These are phyloP conservation scores for Cercospora janseana DNA, from an alignment of 2,329 filamentous ascomycete species.

Conservation along the genomic window DNA sequence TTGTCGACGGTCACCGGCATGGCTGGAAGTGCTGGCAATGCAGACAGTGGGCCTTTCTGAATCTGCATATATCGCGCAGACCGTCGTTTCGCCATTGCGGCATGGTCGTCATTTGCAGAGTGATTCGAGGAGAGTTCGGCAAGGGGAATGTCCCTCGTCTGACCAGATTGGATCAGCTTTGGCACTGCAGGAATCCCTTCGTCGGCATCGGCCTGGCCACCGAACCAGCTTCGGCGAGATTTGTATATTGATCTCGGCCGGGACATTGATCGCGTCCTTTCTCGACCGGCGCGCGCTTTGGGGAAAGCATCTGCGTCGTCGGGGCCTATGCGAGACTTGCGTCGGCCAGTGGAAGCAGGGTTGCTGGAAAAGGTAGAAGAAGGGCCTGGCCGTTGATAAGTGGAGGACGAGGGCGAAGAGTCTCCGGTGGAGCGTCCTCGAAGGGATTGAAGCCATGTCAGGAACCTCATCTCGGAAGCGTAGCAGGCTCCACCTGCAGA, in stretches of 20 bases:
- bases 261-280: slow-evolving; percentile 14
- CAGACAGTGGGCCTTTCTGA: slow-evolving; percentile 10
- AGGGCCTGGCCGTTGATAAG: slow-evolving; percentile 9
- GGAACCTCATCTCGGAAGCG: slow-evolving; percentile 5
- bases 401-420: background rate
- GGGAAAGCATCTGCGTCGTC: background rate
- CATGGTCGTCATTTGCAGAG: background rate
- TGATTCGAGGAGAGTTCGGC: background rate
- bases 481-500: background rate
- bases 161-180: slow-evolving; percentile 13
- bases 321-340: background rate
- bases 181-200: slow-evolving; percentile 28
- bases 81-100: background rate
- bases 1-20: slow-evolving; percentile 17
- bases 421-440: slow-evolving; percentile 7
- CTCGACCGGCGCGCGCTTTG: slow-evolving; percentile 11
- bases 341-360: background rate
- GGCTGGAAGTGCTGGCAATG: slow-evolving; percentile 21
- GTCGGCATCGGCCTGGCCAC: slow-evolving; percentile 22
- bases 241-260: slow-evolving; percentile 16
- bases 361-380: slow-evolving; percentile 3
- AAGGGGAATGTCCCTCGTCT: slow-evolving; percentile 8
- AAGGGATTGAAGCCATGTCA: slow-evolving; percentile 15
- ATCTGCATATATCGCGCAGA: background rate
- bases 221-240: slow-evolving; percentile 32